Conservation (phyloP, 2,329 filamentous ascomycete species). For the Neurospora sp. region DNA sequence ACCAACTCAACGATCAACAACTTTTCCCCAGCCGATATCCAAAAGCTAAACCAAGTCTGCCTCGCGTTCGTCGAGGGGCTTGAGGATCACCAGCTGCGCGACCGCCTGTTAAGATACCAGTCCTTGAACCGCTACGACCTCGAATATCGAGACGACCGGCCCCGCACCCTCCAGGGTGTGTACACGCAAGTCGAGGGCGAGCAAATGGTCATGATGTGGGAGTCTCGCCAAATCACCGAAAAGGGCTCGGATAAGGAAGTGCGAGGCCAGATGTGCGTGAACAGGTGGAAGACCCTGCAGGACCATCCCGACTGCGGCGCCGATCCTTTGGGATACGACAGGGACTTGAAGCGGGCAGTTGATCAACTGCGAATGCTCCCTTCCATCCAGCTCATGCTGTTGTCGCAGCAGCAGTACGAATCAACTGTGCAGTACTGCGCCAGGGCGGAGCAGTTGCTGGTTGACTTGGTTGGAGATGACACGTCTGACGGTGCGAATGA, state of each 20-base stretch:
- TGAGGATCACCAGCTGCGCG: conserved; percentile 32
- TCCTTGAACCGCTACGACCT: conserved; percentile 32
- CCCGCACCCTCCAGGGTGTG: conserved; percentile 43
- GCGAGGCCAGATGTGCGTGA: conserved; percentile 28
- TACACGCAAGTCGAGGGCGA: conserved; percentile 48
- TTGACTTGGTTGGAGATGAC: conserved; percentile 23
- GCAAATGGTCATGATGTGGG: conserved; percentile 37
- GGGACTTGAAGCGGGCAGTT: conserved; percentile 37
- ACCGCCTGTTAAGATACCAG: conserved; percentile 34
- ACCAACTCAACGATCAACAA: conserved; percentile 34
- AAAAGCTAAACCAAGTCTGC: conserved; percentile 40
- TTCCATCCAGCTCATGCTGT: conserved; percentile 40
- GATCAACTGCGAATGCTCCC: conserved; percentile 41
- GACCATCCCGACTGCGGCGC: conserved; percentile 28
- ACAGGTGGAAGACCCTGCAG: conserved; percentile 36
- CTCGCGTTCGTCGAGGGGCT: conserved; percentile 46
- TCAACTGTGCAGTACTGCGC: conserved; percentile 37
- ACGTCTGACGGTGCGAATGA: conserved; percentile 11
- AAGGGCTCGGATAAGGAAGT: conserved; percentile 25
- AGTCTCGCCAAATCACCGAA: conserved; percentile 27
- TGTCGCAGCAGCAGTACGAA: conserved; percentile 46
- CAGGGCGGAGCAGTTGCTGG: conserved; percentile 32
- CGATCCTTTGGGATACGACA: conserved; percentile 41
- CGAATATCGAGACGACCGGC: conserved; percentile 8
- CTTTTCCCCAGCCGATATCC: conserved; percentile 34